phyloP scores from a whole-genome alignment of 345 rosid genomes.

The Arabidopsis arenosa region DNA sequence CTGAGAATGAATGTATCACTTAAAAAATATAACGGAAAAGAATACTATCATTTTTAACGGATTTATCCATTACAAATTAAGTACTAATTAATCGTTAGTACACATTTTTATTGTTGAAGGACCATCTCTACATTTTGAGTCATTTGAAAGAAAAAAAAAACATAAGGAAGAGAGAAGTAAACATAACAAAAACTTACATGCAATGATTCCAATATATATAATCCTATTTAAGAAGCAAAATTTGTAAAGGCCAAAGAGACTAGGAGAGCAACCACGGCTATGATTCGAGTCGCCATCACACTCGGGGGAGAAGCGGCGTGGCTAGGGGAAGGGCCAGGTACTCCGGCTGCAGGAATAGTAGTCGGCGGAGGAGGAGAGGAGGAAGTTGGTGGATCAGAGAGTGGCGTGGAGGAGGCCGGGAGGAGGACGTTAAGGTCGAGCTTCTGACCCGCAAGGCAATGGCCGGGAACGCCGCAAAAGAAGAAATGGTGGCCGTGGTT shows the following conservation, averaged over 20 bases:
- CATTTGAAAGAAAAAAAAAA: background rate
- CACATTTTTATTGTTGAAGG: no score
- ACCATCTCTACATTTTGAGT: conserved; percentile 15
- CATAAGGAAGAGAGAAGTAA: conserved; percentile 1
- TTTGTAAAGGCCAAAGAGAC: conserved; percentile 14
- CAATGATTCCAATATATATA: background rate
- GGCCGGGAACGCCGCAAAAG: conserved; percentile 93
- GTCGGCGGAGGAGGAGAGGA: conserved; percentile 39
- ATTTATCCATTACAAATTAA: no score
- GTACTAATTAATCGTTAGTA: no score
- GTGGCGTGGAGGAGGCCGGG: conserved; percentile 47
- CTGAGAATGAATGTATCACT: no score
- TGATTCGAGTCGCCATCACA: background rate
- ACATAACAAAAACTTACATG: conserved; percentile 24
- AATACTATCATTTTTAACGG: no score
- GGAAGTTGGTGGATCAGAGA: conserved; percentile 49
- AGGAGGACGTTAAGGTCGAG: conserved; percentile 80
- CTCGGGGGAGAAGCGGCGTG: conserved; percentile 40
- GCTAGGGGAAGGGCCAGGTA: conserved; percentile 57
- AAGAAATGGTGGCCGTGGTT: conserved; percentile 85
- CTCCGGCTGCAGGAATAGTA: conserved; percentile 54
- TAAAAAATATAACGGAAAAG: no score
- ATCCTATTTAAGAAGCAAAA: conserved; percentile 35
- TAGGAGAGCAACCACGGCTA: conserved; percentile 16
- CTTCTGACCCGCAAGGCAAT: conserved; percentile 88